These are phyloP conservation scores for Berberis thunbergii DNA, from an alignment of 164 flowering plant genomes.

Conservation along the genomic window DNA sequence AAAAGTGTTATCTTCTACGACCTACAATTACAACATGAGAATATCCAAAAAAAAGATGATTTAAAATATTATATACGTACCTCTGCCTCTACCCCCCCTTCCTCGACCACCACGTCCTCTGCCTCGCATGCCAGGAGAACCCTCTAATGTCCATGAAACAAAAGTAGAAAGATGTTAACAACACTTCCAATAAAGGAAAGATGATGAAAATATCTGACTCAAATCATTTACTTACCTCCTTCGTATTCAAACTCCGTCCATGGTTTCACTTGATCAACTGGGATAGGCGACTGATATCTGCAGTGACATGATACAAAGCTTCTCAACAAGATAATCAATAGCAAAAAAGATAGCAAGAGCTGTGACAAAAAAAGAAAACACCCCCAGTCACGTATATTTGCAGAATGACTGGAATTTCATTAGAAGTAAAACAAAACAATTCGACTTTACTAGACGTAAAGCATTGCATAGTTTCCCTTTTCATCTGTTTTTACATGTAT, in stretches of 20 bases:
- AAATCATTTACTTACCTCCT: constrained; percentile 29
- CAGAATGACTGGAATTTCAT: too few species aligned
- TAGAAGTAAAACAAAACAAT: too few species aligned
- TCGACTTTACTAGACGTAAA: too few species aligned
- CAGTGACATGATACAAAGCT: neutral
- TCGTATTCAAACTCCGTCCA: constrained; percentile 39
- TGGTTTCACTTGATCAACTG: constrained; percentile 57
- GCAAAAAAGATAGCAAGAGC: neutral
- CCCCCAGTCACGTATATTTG: too few species aligned
- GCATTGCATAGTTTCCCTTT: too few species aligned
- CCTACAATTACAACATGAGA: too few species aligned
- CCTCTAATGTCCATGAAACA: constrained; percentile 14
- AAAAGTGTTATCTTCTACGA: too few species aligned
- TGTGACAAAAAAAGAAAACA: too few species aligned
- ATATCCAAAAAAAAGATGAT: too few species aligned
- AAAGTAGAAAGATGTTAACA: neutral
- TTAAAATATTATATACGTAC: constrained; percentile 6
- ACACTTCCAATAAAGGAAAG: neutral
- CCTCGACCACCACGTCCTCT: constrained; percentile 37
- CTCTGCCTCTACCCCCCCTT: constrained; percentile 32
- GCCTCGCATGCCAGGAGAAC: constrained; percentile 28
- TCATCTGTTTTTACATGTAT: too few species aligned
- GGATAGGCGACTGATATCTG: constrained; percentile 60
- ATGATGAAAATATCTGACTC: neutral
- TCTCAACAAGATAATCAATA: too few species aligned